Evolutionary conservation across 1,284 basidiomycete species (phyloP).

Genomic region (Microbotryum lychnidis-dioicae): DNA sequence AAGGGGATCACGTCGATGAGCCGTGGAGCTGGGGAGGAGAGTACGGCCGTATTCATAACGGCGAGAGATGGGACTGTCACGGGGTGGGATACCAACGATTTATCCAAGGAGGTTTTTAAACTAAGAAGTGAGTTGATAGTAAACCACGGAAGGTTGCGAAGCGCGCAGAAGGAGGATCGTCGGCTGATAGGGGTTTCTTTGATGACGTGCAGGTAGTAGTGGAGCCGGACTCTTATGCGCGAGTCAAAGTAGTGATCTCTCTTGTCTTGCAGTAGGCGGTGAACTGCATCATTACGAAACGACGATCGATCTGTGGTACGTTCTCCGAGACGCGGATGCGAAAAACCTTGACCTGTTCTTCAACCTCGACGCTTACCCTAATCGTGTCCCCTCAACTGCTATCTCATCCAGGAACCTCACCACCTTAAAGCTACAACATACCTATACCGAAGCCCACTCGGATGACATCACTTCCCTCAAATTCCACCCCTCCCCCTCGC

Average conservation of each 20-base stretch:
- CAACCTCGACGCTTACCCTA: not conserved
- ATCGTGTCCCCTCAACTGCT: not conserved
- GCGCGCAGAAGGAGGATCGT: not conserved
- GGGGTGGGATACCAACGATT: constrained; percentile 21
- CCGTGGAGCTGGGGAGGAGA: constrained; percentile 14
- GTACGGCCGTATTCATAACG: constrained; percentile 27
- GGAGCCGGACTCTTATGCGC: constrained; percentile 28
- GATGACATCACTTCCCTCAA: constrained; percentile 47
- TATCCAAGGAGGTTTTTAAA: constrained; percentile 28
- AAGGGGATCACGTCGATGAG: constrained; percentile 22
- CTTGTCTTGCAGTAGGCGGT: constrained; percentile 42
- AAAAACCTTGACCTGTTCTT: no score
- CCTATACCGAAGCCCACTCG: constrained; percentile 46
- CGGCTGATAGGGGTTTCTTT: not conserved
- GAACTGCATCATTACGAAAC: constrained; percentile 45
- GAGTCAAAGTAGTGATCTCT: constrained; percentile 27
- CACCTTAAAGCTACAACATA: constrained; percentile 39
- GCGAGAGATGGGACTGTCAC: constrained; percentile 28
- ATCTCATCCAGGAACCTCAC: constrained; percentile 40
- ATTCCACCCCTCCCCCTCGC: constrained; percentile 41
- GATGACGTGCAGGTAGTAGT: constrained; percentile 11
- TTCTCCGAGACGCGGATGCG: not conserved
- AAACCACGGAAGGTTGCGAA: no score
- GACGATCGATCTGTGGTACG: constrained; percentile 44
- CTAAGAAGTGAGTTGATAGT: constrained; percentile 9